Base-by-base conservation (phyloP, 495 filamentous ascomycete species). In the Penicillium cinerascens region DNA sequence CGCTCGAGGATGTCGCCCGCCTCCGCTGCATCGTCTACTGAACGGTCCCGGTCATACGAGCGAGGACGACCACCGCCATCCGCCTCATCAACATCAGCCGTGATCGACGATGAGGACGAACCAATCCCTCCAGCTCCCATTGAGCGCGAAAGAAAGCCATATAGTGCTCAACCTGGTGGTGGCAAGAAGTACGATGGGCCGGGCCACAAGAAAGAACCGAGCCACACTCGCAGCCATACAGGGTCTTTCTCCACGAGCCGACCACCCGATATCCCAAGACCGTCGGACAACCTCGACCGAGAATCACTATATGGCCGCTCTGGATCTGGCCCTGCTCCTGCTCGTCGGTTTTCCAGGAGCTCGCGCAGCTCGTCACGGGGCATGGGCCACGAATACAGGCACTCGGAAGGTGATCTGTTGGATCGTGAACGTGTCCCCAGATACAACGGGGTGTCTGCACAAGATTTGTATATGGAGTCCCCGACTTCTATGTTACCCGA, bases 91-190 rank as follows among this genome's bases (percentile, higher is more conserved):
- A 59, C 73, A 6, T 65, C 72, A 0, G 65, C 68, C 3, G 65
- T 70, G 2, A 55, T 79, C 13, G 79, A 81, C 18, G 76, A 81
- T 25, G 67, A 78, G 18, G 72, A 76, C 0, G 63, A 66, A 13
- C 52, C 59, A 9, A 66, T 67, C n/a, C 61, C 71, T 1, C 57
- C 77, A 7, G 68, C 72, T 1, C 77, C 79, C 0, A 77, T 85
- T 22, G 83, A 87, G 60, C 79, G 83, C 6, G 80, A 85, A 54
- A 71, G 83, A 47, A 83, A 86, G 44, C 83, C 83, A 0, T 87
- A 87, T 58, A 67, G 57, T 9, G 78, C 76, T 1, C 70, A 77
- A 18, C 79, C 81, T 1, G 82, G 82, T 8, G 68, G 71, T 15
- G 83, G 82, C 13, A 85, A 82, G 56, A 53, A 70, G 1, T 81